These are phyloP conservation scores for Alternaria brassicae DNA, from an alignment of 2,329 filamentous ascomycete species.

Conservation along the genomic window DNA sequence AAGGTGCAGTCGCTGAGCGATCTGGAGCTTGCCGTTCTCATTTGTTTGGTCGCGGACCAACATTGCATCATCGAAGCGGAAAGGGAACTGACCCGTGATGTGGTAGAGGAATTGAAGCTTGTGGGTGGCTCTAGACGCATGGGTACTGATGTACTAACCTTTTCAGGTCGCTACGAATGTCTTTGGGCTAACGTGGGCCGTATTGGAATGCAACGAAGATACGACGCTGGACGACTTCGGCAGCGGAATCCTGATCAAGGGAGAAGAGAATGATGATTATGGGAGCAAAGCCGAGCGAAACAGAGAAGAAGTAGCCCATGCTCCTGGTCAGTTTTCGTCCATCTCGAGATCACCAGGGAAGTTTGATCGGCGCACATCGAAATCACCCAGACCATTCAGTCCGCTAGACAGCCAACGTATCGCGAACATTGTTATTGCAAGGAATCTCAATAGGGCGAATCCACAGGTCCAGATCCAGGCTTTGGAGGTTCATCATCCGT, in stretches of 20 bases:
- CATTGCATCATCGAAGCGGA: slow-evolving; percentile 88
- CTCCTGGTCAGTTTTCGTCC: slow-evolving; percentile 21
- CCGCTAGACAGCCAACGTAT: slow-evolving; percentile 63
- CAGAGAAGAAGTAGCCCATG: slow-evolving; percentile 24
- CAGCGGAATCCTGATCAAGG: slow-evolving; percentile 67
- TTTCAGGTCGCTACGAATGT: slow-evolving; percentile 70
- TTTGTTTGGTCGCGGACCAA: slow-evolving; percentile 81
- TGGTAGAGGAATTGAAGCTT: slow-evolving; percentile 77
- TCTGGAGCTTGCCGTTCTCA: slow-evolving; percentile 83
- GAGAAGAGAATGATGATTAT: slow-evolving; percentile 36
- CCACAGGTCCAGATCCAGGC: slow-evolving; percentile 82
- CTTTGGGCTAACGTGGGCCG: slow-evolving; percentile 74
- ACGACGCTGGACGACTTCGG: slow-evolving; percentile 85
- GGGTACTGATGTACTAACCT: slow-evolving; percentile 10
- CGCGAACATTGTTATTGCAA: slow-evolving; percentile 83
- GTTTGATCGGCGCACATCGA: slow-evolving; percentile 32
- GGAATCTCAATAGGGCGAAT: slow-evolving; percentile 77
- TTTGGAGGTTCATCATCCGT: slow-evolving; percentile 58
- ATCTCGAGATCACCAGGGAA: slow-evolving; percentile 26
- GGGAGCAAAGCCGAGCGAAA: slow-evolving; percentile 14
- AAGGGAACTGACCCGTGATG: slow-evolving; percentile 65
- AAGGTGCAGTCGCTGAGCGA: slow-evolving; percentile 83
- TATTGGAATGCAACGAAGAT: slow-evolving; percentile 74
- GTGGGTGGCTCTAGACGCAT: slow-evolving; percentile 53
- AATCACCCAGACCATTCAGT: slow-evolving; percentile 39